Evolutionary conservation across 2,329 filamentous ascomycete species (phyloP).

Genomic region (Fusarium odoratissimum): DNA sequence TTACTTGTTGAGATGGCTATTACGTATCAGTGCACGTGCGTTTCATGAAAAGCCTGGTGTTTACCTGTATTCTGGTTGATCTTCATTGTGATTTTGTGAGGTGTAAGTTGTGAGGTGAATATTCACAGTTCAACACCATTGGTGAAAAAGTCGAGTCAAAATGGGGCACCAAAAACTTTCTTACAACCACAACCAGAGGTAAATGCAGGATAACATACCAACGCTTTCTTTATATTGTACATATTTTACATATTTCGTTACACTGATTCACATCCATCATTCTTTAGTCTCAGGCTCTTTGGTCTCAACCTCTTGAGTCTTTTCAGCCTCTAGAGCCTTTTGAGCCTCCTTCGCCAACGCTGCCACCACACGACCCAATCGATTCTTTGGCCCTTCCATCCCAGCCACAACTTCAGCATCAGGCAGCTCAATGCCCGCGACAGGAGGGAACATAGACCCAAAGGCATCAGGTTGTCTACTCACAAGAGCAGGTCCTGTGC

Average conservation of each 20-base stretch:
- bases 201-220: neutral
- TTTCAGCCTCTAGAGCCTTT: neutral
- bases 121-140: constrained; percentile 8
- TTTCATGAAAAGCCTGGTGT: too few relatives aligned
- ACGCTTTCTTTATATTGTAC: constrained; percentile 26
- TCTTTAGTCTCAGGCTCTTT: neutral
- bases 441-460: constrained; percentile 64
- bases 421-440: constrained; percentile 41
- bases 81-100: constrained; percentile 51
- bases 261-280: neutral
- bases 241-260: constrained; percentile 26
- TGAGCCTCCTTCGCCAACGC: constrained; percentile 47
- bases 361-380: constrained; percentile 45
- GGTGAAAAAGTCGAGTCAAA: constrained; percentile 20
- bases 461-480: constrained; percentile 47
- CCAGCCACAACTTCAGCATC: constrained; percentile 39
- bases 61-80: constrained; percentile 59
- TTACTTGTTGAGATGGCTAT: constrained; percentile 74
- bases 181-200: neutral
- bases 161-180: constrained; percentile 17
- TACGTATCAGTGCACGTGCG: neutral
- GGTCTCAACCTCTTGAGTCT: neutral
- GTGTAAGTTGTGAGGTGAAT: constrained; percentile 21
- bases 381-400: constrained; percentile 40
- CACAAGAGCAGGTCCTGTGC: constrained; percentile 51